Percentiles rank a stretch among this genome's conserved stretches.
phyloP scores from a whole-genome alignment of 371 early-diverging fungal genomes.

The Rhizopus stolonifer region DNA sequence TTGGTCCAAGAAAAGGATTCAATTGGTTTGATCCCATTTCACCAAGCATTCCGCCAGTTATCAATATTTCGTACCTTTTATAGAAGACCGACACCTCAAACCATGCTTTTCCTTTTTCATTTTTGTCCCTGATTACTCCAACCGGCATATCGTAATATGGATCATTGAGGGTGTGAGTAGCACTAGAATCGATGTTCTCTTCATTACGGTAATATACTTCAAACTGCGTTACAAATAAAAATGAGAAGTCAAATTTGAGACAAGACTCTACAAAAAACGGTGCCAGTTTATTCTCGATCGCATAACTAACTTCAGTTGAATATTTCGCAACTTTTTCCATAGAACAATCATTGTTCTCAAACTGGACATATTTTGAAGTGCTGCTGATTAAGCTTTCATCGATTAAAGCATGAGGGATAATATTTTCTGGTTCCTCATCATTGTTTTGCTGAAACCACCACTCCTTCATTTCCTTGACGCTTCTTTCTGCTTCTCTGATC shows the following conservation, averaged over 20 bases:
- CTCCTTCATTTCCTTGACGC: conserved; percentile 12
- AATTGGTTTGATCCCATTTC: conserved; percentile 10
- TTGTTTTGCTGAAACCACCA: conserved; percentile 10
- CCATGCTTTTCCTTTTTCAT: conserved; percentile 14
- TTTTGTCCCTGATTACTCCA: conserved; percentile 2
- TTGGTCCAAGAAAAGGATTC: conserved; percentile 10
- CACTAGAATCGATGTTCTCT: conserved; percentile 8
- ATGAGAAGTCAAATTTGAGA: no score
- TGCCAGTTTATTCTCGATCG: no score
- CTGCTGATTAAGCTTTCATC: no score
- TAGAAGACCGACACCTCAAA: conserved; percentile 9
- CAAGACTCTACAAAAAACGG: no score
- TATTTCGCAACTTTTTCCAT: no score
- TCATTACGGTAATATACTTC: conserved; percentile 18
- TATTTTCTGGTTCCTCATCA: no score
- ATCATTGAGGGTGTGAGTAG: conserved; percentile 7
- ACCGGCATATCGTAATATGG: conserved; percentile 3
- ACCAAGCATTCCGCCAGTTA: conserved; percentile 14
- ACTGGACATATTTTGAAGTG: no score
- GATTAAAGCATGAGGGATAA: no score
- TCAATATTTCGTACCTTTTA: conserved; percentile 10
- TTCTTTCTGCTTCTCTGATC: conserved; percentile 13
- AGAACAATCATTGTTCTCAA: no score
- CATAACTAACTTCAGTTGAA: no score
- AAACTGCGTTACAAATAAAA: conserved; percentile 15